Base-by-base conservation (phyloP, 1,139 yeast genomes). In the Suhomyces coccinellae region DNA sequence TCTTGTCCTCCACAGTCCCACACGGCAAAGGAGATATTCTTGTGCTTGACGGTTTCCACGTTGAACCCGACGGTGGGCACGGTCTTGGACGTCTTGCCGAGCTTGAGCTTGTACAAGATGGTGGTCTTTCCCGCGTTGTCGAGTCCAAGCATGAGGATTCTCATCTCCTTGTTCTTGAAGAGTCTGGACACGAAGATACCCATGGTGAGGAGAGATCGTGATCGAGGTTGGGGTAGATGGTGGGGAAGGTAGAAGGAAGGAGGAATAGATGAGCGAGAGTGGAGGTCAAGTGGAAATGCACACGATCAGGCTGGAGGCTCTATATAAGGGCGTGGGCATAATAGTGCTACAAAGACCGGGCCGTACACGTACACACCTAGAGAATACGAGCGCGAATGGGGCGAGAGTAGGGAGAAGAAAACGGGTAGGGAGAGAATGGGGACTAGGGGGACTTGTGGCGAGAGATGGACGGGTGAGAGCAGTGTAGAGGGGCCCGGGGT, bases 1-100 rank as follows among this genome's bases (percentile, higher is more conserved):
- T 88, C 95, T 69, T 89, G 97, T 63, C 96, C 97, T 69, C 97
- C 97, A 47, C 95, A 95, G 66, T 90, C 97, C 97, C 97, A 91
- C 55, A 93, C 95, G 51, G 93, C 93, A 74, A 90, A 89, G 49
- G 87, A 83, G 50, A 90, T 84, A 64, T 88, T 88, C 65, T 86
- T 87, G 65, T 86, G 91, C 50, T 87, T 83, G 55, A 91, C 90
- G 8, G 96, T 88, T 66, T 91, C 97, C 46, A 90, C 96, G 66
- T 90, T 90, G 70, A 88, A 91, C 2, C 97, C 97, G 24, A 90
- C 97, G 0, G 97, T 91, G 22, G 97, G 97, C 6, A 88, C 95
- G 1, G 96, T 87, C 41, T 87, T 82, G 51, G 85, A 82, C 39
- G 87, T 79, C 61, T 84, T 85, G 44, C 89, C 89, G 47, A 85